Conservation (phyloP, 139 green algal species). For the Diplosphaera chodatii region DNA sequence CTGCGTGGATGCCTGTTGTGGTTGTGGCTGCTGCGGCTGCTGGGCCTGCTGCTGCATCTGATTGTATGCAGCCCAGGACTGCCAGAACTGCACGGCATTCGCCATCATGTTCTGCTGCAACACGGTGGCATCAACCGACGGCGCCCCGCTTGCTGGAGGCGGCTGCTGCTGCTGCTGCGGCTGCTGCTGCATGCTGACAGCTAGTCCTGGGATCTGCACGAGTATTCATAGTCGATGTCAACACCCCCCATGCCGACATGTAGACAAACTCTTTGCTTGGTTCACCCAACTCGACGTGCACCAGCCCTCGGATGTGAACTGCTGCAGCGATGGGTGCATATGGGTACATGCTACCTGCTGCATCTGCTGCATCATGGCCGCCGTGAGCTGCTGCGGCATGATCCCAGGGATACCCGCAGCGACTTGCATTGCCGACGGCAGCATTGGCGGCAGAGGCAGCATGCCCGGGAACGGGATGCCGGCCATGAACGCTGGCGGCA, state of each 20-base stretch:
- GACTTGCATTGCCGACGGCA: not conserved
- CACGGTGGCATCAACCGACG: not conserved
- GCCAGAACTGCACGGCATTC: not conserved
- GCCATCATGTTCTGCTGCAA: not conserved
- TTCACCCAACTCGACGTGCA: too few species aligned
- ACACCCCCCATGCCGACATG: too few species aligned
- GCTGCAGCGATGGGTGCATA: too few species aligned
- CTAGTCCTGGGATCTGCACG: too few species aligned
- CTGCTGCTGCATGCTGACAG: too few species aligned
- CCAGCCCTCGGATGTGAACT: too few species aligned
- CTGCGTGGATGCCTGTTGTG: not conserved
- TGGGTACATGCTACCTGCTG: too few species aligned
- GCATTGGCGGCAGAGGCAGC: not conserved
- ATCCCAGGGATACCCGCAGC: not conserved
- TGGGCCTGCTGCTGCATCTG: not conserved
- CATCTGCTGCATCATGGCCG: slow-evolving; percentile 1
- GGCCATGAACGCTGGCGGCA: not conserved
- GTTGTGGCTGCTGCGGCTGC: not conserved
- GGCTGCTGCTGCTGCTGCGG: too few species aligned
- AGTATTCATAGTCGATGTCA: too few species aligned
- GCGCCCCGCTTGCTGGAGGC: too few species aligned
- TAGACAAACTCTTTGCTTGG: too few species aligned
- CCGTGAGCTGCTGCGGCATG: not conserved
- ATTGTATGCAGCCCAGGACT: not conserved
- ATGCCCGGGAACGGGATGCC: not conserved